A percentile compares a stretch with the other conserved stretches of the same genome.
phyloP scores from a whole-genome alignment of 1,284 basidiomycete species.

The Tetrapyrgos nigripes region DNA sequence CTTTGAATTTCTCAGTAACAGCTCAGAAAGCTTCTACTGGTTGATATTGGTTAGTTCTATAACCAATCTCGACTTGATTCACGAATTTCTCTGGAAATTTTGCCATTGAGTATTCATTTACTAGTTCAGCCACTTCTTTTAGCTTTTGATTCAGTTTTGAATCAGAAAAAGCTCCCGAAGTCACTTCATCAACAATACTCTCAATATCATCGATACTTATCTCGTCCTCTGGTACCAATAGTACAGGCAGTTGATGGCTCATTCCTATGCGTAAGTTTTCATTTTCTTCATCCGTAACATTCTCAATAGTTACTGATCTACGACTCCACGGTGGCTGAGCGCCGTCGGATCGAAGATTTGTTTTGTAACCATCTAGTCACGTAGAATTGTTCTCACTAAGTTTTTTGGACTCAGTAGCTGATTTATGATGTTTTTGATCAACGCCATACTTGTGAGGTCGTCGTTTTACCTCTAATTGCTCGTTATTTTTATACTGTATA shows the following conservation, averaged over 20 bases:
- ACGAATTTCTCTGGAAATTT: neutral
- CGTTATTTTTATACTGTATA: conserved; percentile 3
- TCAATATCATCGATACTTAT: conserved; percentile 14
- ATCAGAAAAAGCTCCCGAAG: neutral
- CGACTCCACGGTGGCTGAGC: neutral
- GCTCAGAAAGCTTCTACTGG: neutral
- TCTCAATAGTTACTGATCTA: too few relatives aligned
- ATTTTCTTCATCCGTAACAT: too few relatives aligned
- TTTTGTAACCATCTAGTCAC: neutral
- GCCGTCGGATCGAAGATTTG: neutral
- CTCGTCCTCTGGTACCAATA: too few relatives aligned
- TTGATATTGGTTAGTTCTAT: too few relatives aligned
- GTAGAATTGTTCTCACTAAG: neutral
- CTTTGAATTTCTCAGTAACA: neutral
- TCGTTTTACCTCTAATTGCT: neutral
- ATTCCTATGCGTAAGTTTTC: too few relatives aligned
- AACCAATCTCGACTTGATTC: neutral
- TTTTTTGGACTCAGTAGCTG: too few relatives aligned
- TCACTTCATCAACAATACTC: conserved; percentile 1
- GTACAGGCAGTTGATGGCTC: too few relatives aligned
- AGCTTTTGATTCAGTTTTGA: neutral
- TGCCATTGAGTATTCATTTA: neutral
- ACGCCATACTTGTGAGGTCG: too few relatives aligned
- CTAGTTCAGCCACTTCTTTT: too few relatives aligned
- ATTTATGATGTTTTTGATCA: too few relatives aligned